phyloP scores from a whole-genome alignment of 2,329 filamentous ascomycete species.

The Trichoderma sp. region DNA sequence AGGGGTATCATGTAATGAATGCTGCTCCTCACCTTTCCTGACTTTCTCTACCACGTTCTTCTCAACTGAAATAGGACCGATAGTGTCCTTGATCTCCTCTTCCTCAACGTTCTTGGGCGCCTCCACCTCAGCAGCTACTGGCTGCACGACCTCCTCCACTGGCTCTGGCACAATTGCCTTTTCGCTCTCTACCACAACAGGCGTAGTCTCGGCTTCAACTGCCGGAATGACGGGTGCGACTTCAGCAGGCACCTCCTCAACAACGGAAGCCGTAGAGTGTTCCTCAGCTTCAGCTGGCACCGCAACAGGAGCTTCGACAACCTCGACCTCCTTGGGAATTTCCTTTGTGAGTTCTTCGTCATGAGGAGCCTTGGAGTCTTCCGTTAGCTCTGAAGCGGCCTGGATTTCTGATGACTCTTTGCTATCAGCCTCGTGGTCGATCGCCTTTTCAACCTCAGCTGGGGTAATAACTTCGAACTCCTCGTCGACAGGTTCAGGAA shows the following conservation, averaged over 20 bases:
- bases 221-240: constrained; percentile 6
- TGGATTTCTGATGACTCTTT: background rate
- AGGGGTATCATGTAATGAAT: constrained; percentile 39
- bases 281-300: constrained; percentile 9
- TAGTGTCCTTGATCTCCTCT: constrained; percentile 39
- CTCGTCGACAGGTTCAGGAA: background rate
- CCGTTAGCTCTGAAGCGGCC: constrained; percentile 2
- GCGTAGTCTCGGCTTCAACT: background rate
- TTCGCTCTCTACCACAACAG: constrained; percentile 1
- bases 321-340: background rate
- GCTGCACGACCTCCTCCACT: constrained; percentile 19
- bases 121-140: constrained; percentile 12
- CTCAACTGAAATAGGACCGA: constrained; percentile 38
- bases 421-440: background rate
- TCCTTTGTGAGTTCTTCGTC: background rate
- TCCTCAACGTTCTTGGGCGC: constrained; percentile 25
- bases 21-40: constrained; percentile 45
- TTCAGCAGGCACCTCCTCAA: constrained; percentile 9
- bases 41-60: constrained; percentile 32
- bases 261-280: background rate
- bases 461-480: background rate
- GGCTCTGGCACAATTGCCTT: constrained; percentile 12
- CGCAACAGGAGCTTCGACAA: background rate
- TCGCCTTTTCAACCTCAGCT: constrained; percentile 12
- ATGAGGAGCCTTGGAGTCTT: constrained; percentile 3